phyloP scores from a whole-genome alignment of 2,329 filamentous ascomycete genomes.

The Dothiorella sarmentorum region DNA sequence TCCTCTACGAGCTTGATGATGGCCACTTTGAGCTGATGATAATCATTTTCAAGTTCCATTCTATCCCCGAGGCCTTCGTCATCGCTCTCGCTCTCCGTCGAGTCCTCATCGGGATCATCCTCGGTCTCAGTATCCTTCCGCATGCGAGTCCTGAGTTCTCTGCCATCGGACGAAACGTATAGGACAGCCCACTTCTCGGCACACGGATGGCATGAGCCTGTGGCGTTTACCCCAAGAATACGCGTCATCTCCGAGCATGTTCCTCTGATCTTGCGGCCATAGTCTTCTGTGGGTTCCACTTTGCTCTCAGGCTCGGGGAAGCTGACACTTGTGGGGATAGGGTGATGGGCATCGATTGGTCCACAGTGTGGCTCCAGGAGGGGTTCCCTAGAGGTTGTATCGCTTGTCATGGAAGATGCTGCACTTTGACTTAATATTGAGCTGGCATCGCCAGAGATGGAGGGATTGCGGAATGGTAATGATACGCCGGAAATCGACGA shows the following conservation, averaged over 20 bases:
- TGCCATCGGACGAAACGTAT: slow-evolving; percentile 72
- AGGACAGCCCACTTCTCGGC: slow-evolving; percentile 80
- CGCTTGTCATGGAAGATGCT: slow-evolving; percentile 67
- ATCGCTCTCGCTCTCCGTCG: slow-evolving; percentile 49
- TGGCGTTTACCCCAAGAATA: slow-evolving; percentile 60
- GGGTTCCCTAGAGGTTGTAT: slow-evolving; percentile 65
- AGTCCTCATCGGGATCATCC: slow-evolving; percentile 60
- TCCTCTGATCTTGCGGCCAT: slow-evolving; percentile 55
- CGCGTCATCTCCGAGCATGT: slow-evolving; percentile 70
- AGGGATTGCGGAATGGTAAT: slow-evolving; percentile 50
- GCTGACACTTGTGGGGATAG: neutral
- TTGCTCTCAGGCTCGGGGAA: slow-evolving; percentile 44
- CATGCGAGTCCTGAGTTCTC: slow-evolving; percentile 67
- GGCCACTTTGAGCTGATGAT: slow-evolving; percentile 75
- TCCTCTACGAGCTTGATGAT: slow-evolving; percentile 79
- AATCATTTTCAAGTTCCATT: slow-evolving; percentile 69
- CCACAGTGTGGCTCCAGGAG: slow-evolving; percentile 48
- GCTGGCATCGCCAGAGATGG: slow-evolving; percentile 58
- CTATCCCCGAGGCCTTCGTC: slow-evolving; percentile 43
- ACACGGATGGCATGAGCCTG: slow-evolving; percentile 72
- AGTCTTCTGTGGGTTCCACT: slow-evolving; percentile 45
- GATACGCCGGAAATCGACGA: slow-evolving; percentile 49
- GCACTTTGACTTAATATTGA: slow-evolving; percentile 69
- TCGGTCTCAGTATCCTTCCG: slow-evolving; percentile 65
- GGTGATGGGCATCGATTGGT: slow-evolving; percentile 17